These are phyloP conservation scores for Sporothrix euskadiensis DNA, from an alignment of 2,329 filamentous ascomycete species.

Conservation along the genomic window DNA sequence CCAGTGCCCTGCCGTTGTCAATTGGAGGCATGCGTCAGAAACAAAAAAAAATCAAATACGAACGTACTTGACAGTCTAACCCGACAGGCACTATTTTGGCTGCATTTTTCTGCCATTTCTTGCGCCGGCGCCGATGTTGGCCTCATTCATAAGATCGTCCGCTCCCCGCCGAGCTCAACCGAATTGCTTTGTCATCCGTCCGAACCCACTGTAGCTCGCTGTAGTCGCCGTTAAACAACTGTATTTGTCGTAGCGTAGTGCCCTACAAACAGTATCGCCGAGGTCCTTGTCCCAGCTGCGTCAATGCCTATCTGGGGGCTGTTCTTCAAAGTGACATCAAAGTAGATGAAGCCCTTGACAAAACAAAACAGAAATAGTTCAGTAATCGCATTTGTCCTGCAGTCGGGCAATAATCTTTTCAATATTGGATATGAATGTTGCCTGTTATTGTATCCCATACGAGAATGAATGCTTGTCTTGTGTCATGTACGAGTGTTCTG, in stretches of 20 bases:
- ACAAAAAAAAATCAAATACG: conserved; percentile 2
- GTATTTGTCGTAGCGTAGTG: background rate
- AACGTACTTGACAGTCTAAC: background rate
- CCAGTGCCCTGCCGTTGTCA: background rate
- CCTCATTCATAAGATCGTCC: too few species aligned
- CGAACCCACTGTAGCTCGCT: background rate
- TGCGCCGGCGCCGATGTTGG: background rate
- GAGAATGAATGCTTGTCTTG: too few species aligned
- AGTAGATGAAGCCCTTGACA: too few species aligned
- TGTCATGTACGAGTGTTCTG: too few species aligned
- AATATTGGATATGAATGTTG: too few species aligned
- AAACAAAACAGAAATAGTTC: background rate
- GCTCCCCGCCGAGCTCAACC: conserved; percentile 1
- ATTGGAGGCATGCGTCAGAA: background rate
- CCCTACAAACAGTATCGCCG: background rate
- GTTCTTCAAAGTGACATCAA: background rate
- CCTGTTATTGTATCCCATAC: too few species aligned
- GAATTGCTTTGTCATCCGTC: conserved; percentile 15
- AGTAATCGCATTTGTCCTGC: background rate
- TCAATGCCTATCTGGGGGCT: background rate
- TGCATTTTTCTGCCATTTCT: too few species aligned
- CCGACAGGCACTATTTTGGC: background rate
- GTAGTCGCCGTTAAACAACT: background rate
- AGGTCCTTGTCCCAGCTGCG: background rate
- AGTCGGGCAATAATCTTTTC: too few species aligned